Conservation (phyloP, 2,329 filamentous ascomycete genomes). For the Colletotrichum incanum region DNA sequence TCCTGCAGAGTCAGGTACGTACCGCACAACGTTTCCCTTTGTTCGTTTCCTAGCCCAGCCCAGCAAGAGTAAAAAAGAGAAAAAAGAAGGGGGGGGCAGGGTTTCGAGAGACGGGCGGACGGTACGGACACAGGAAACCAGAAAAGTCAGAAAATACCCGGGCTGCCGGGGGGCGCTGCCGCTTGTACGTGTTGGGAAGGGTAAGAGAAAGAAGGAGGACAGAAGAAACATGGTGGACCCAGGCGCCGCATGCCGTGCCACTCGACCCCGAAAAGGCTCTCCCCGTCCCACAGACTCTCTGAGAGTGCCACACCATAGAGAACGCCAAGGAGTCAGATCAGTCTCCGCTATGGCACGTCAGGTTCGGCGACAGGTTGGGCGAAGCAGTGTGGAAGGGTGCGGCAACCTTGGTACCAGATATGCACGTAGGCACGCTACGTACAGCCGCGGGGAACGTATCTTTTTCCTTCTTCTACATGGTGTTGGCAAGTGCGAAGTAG, state of each 20-base stretch:
- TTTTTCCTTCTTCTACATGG: neutral
- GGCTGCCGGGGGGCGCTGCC: slow-evolving; percentile 33
- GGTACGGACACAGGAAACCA: slow-evolving; percentile 19
- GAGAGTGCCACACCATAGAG: slow-evolving; percentile 31
- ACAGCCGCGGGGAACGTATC: slow-evolving; percentile 1
- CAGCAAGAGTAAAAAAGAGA: neutral
- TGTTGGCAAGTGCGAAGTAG: neutral
- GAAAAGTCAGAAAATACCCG: slow-evolving; percentile 37
- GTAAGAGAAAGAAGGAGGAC: slow-evolving; percentile 31
- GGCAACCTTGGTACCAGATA: slow-evolving; percentile 13
- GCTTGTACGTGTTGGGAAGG: slow-evolving; percentile 38
- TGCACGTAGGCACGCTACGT: slow-evolving; percentile 20
- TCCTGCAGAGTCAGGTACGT: slow-evolving; percentile 8
- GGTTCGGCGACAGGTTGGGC: slow-evolving; percentile 18
- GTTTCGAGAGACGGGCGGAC: slow-evolving; percentile 28
- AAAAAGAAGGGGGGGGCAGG: slow-evolving; percentile 1
- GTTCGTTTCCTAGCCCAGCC: slow-evolving; percentile 29
- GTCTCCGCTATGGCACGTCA: slow-evolving; percentile 39
- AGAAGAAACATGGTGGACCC: slow-evolving; percentile 36
- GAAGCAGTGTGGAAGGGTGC: neutral
- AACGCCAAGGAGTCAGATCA: slow-evolving; percentile 42
- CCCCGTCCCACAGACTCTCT: slow-evolving; percentile 36
- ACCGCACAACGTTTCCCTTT: slow-evolving; percentile 28
- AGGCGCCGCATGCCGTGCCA: slow-evolving; percentile 39
- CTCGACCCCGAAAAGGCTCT: slow-evolving; percentile 40